These are phyloP conservation scores for Anacardium occidentale DNA, from an alignment of 345 rosid genomes.

Conservation along the genomic window DNA sequence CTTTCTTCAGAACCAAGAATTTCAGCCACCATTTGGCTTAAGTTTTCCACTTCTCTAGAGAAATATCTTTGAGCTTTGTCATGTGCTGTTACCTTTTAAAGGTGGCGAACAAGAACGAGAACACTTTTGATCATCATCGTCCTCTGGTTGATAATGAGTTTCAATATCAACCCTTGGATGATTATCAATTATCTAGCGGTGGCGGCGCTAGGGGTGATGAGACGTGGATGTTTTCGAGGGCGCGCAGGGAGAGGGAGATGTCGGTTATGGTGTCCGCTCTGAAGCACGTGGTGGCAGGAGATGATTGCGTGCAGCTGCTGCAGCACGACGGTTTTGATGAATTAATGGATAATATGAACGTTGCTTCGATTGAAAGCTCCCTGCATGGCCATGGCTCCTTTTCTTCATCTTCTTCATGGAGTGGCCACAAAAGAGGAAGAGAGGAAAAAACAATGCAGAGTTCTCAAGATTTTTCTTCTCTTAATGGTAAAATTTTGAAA, in stretches of 20 bases:
- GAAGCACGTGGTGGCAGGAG: conserved; percentile 66
- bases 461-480: conserved; percentile 14
- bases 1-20: too few species aligned
- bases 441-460: conserved; percentile 28
- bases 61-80: background rate
- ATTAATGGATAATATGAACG: background rate
- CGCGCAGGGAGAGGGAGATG: conserved; percentile 66
- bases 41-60: too few species aligned
- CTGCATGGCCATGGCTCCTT: background rate
- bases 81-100: conserved; percentile 16
- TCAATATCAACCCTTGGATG: conserved; percentile 6
- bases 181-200: too few species aligned
- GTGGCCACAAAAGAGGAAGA: conserved; percentile 40
- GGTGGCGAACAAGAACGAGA: conserved; percentile 38
- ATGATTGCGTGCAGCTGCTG: conserved; percentile 24
- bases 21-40: too few species aligned
- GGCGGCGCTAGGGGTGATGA: too few species aligned
- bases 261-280: conserved; percentile 72
- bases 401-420: conserved; percentile 20
- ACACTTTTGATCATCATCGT: background rate
- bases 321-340: background rate
- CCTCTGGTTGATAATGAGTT: conserved; percentile 22
- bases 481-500: conserved; percentile 22
- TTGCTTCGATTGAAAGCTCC: background rate
- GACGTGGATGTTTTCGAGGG: conserved; percentile 22